Evolutionary conservation across 75 land plant species (phyloP).

Genomic region (Pinus albicaulis): DNA sequence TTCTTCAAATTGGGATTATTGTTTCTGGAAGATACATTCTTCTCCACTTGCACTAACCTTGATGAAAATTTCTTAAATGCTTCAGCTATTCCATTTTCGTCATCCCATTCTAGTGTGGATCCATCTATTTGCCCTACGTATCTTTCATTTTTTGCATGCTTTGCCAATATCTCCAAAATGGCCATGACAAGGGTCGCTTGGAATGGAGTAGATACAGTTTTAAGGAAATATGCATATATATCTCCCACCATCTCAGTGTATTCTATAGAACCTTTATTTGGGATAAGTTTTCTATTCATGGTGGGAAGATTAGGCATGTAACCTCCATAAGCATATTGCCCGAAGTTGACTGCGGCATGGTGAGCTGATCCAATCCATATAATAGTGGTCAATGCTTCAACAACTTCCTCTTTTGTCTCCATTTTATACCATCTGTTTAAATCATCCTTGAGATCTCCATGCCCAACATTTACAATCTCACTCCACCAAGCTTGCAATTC

Average conservation of each 20-base stretch:
- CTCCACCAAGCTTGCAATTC: constrained; percentile 61
- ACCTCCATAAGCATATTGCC: constrained; percentile 64
- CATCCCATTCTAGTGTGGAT: constrained; percentile 21
- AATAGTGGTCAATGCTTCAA: constrained; percentile 32
- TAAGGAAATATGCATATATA: constrained; percentile 52
- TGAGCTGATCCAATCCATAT: constrained; percentile 33
- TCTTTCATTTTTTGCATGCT: constrained; percentile 60
- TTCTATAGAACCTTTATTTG: constrained; percentile 55
- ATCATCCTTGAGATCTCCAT: constrained; percentile 42
- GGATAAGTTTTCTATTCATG: constrained; percentile 62
- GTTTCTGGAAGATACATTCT: neutral
- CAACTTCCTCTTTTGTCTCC: constrained; percentile 21
- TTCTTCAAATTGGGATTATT: constrained; percentile 25
- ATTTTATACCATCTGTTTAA: constrained; percentile 46
- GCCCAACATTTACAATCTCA: constrained; percentile 40
- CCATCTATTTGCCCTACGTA: constrained; percentile 47
- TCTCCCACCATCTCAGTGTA: constrained; percentile 46
- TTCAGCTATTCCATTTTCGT: neutral
- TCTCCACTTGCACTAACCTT: neutral
- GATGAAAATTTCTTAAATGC: neutral
- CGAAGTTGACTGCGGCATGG: constrained; percentile 50
- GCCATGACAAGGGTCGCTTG: constrained; percentile 37
- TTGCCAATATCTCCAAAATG: constrained; percentile 51
- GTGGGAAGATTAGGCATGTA: constrained; percentile 61
- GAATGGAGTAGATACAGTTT: constrained; percentile 40